phyloP scores from a whole-genome alignment of 2,329 filamentous ascomycete species.

The Podosphaera fusca region DNA sequence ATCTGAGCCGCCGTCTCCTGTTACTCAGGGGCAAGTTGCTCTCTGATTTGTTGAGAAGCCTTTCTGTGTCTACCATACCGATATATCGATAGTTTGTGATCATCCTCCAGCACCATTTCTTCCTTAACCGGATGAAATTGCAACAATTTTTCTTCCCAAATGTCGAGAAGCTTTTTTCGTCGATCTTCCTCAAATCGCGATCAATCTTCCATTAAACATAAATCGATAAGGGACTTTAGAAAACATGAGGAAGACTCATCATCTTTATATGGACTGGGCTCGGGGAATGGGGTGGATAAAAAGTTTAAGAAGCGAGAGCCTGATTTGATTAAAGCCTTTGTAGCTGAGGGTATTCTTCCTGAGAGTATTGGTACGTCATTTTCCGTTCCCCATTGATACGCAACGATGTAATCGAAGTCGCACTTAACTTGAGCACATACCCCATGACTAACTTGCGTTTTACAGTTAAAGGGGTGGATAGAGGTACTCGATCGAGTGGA shows the following conservation, averaged over 20 bases:
- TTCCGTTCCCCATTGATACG: conserved; percentile 12
- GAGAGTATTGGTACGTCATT: conserved; percentile 14
- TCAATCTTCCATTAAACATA: not conserved
- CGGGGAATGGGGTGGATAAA: conserved; percentile 12
- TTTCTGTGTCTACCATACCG: not conserved
- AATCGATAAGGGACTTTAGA: not conserved
- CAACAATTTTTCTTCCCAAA: not conserved
- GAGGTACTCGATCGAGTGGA: conserved; percentile 1
- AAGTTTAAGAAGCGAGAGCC: conserved; percentile 12
- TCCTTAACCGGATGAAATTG: not conserved
- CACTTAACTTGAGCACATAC: conserved; percentile 5
- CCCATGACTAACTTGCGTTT: not conserved
- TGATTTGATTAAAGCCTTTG: conserved; percentile 9
- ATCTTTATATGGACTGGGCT: conserved; percentile 15
- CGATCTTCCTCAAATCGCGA: conserved; percentile 5
- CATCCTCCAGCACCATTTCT: not conserved
- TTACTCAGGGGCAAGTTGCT: not conserved
- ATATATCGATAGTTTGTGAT: not conserved
- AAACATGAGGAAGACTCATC: conserved; percentile 12
- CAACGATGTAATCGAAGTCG: conserved; percentile 8
- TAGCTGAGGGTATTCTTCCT: not conserved
- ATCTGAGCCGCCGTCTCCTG: not conserved
- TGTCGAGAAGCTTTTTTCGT: conserved; percentile 13
- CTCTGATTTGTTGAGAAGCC: not conserved
- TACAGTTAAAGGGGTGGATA: conserved; percentile 1